phyloP scores from a whole-genome alignment of 164 flowering plant species.

The Saururus chinensis region DNA sequence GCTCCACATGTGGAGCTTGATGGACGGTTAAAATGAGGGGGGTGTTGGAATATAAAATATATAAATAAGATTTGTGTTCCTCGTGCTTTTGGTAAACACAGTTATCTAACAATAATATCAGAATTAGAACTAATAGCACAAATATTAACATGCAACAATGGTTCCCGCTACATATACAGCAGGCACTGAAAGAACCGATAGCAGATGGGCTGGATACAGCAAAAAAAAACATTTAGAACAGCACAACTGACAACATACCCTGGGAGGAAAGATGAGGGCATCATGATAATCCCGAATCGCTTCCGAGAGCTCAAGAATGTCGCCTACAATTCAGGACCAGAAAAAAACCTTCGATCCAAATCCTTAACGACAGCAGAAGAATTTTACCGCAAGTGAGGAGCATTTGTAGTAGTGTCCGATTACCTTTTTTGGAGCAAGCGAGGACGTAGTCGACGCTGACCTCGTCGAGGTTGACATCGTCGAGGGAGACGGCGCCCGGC shows the following conservation, averaged over 20 bases:
- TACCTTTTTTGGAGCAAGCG: conserved; percentile 77
- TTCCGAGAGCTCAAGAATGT: conserved; percentile 89
- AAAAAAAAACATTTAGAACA: too few species aligned
- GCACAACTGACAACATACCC: conserved; percentile 30
- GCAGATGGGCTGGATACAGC: background rate
- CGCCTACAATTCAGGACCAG: conserved; percentile 36
- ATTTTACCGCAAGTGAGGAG: too few species aligned
- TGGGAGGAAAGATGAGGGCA: conserved; percentile 48
- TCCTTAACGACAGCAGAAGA: background rate
- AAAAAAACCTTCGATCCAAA: background rate
- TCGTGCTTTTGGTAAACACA: too few species aligned
- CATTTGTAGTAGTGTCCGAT: background rate
- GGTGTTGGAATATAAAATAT: too few species aligned
- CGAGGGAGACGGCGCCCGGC: conserved; percentile 92
- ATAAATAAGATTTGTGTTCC: too few species aligned
- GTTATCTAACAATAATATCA: too few species aligned
- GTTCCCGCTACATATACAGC: too few species aligned
- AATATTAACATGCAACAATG: too few species aligned
- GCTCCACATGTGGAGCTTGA: too few species aligned
- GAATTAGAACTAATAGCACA: too few species aligned
- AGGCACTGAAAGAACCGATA: too few species aligned
- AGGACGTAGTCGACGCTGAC: conserved; percentile 90
- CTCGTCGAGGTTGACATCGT: conserved; percentile 98
- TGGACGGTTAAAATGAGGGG: too few species aligned
- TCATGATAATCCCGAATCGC: conserved; percentile 94